Evolutionary conservation across 495 filamentous ascomycete genomes (phyloP), one percentile per base, ranked within the genome.

Genomic region (Pseudotulostoma volvatum): DNA sequence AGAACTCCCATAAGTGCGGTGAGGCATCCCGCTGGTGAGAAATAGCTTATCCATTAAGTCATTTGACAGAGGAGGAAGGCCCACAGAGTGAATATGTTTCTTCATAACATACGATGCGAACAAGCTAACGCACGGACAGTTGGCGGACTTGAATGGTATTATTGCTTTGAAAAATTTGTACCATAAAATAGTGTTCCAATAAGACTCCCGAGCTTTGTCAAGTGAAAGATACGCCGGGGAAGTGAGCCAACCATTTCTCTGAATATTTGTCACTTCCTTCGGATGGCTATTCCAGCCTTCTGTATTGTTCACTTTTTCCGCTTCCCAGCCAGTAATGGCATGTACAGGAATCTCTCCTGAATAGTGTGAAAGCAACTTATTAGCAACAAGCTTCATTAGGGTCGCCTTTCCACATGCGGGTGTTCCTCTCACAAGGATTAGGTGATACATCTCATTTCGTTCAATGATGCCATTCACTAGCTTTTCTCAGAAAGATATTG

Each of bases 371-470:
- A 28, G 23, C 34, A 36, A 36, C 16, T 17, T 4, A 36, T 36
- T 36, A 18, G 31, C 35, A 31, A 48, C 28, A 1, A 48, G 34
- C 35, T 39, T 38, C 41, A 41, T 35, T 3, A 46, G 2, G 5
- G 40, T 39, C 9, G 44, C 39, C 30, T 48, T 48, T 7, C 45
- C 45, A 14, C 37, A 44, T 23, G 41, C 45, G 13, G 45, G 45
- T 1, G 45, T 48, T 25, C 45, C 45, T 28, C 40, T 41, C 4
- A 48, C 45, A 19, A 35, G 39, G 21, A 42, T 39, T 9, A 36
- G 19, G 3, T 16, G 37, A 17, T 4, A 40, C 9, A 21, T 4
- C 5, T 28, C 18, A n/a, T 8, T 15, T 38, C 15, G 31, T 3
- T 33, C 9, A 16, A 33, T 33, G 9, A 33, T 33, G 3, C 31